Conservation (phyloP, 139 green algal species). For the Picochlorum sp. region DNA sequence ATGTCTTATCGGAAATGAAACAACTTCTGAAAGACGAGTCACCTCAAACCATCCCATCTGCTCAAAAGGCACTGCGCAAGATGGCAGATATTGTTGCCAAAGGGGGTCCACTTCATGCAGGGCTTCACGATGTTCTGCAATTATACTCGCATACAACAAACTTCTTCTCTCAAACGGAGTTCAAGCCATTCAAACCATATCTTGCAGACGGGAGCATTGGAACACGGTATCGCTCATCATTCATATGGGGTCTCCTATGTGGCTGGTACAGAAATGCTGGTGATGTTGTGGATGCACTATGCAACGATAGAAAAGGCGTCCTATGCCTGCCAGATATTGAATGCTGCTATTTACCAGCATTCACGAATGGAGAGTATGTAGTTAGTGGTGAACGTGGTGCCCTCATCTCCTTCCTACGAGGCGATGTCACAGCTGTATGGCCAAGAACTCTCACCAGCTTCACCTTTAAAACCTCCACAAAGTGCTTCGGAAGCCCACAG, state of each 20-base stretch:
- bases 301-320: neutral
- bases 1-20: neutral
- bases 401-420: neutral
- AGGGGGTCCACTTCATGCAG: slow-evolving; percentile 11
- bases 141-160: slow-evolving; percentile 14
- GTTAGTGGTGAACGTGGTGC: neutral
- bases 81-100: neutral
- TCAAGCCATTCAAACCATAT: neutral
- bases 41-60: neutral
- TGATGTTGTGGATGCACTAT: slow-evolving; percentile 1
- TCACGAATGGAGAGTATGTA: neutral
- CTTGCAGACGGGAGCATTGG: slow-evolving; percentile 13
- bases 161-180: slow-evolving; percentile 11
- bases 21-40: neutral
- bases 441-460: neutral
- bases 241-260: neutral
- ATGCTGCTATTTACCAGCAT: neutral
- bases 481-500: slow-evolving; percentile 1
- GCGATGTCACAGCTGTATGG: neutral
- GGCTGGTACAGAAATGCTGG: neutral
- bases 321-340: slow-evolving; percentile 4
- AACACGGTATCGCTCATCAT: neutral
- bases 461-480: neutral
- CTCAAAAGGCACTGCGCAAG: neutral
- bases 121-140: slow-evolving; percentile 17